Percentiles rank a stretch among this genome's conserved stretches.
phyloP scores from a whole-genome alignment of 495 filamentous ascomycete species.

The Astrocystis sublimbata region DNA sequence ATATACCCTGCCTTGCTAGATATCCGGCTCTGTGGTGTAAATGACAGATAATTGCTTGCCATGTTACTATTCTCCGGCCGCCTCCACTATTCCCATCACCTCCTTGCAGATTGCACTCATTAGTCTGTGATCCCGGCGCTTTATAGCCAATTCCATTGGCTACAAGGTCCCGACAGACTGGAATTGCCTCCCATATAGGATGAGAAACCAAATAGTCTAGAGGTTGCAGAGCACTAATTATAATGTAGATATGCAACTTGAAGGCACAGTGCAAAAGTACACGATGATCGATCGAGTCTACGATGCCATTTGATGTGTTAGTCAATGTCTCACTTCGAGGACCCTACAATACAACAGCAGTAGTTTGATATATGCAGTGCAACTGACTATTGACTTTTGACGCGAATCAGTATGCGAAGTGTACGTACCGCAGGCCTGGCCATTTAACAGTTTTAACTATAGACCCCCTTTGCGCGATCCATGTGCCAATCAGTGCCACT shows the following conservation, averaged over 20 bases:
- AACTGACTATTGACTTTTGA: slow-evolving; percentile 22
- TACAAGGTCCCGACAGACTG: background rate
- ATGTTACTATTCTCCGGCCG: background rate
- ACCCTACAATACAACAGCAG: background rate
- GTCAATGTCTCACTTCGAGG: no score
- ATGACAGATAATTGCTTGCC: background rate
- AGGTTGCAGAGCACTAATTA: no score
- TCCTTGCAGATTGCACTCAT: slow-evolving; percentile 19
- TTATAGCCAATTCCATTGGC: slow-evolving; percentile 10
- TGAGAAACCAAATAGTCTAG: no score
- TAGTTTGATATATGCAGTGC: slow-evolving; percentile 22
- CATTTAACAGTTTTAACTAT: slow-evolving; percentile 19
- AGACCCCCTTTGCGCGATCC: slow-evolving; percentile 34
- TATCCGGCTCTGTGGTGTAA: background rate
- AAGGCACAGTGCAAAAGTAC: slow-evolving; percentile 8
- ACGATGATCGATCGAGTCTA: background rate
- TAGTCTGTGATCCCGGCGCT: slow-evolving; percentile 1
- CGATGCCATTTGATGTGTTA: no score
- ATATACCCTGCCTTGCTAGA: no score
- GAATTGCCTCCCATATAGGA: slow-evolving; percentile 2
- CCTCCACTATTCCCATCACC: background rate
- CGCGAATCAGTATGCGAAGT: slow-evolving; percentile 31
- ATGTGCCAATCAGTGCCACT: slow-evolving; percentile 19
- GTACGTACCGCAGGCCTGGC: slow-evolving; percentile 16
- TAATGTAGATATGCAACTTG: background rate